These are phyloP conservation scores for Cordyceps cicadae DNA, from an alignment of 2,329 filamentous ascomycete species.

Conservation along the genomic window DNA sequence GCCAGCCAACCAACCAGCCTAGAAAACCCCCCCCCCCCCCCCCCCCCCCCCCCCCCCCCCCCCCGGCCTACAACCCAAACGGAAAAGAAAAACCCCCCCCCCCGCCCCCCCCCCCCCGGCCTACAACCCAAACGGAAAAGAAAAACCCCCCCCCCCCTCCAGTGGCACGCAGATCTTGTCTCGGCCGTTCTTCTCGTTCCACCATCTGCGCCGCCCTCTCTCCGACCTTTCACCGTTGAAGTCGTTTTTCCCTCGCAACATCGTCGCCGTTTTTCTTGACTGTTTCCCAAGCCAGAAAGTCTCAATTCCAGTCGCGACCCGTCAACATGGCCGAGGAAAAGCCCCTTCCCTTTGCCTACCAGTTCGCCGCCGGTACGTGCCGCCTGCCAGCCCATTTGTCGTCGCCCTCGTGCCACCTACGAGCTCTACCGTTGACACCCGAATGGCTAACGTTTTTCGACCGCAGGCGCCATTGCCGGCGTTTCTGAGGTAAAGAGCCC, in stretches of 20 bases:
- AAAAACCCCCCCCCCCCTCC: background rate
- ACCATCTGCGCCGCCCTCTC: constrained; percentile 5
- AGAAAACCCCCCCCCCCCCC: no score
- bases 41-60: no score
- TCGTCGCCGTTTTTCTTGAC: background rate
- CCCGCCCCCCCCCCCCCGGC: no score
- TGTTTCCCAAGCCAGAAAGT: background rate
- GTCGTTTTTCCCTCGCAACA: background rate
- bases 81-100: background rate
- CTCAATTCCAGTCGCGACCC: constrained; percentile 8
- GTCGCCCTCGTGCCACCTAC: background rate
- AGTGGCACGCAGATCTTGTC: background rate
- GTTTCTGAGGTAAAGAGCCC: constrained; percentile 73
- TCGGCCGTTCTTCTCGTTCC: background rate
- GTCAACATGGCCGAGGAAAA: constrained; percentile 56
- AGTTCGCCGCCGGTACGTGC: constrained; percentile 77
- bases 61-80: no score
- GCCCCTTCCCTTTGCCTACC: constrained; percentile 86
- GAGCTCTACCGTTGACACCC: background rate
- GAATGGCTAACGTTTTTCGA: constrained; percentile 14
- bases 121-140: background rate
- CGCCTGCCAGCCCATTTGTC: background rate
- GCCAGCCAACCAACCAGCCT: background rate
- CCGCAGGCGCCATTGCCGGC: constrained; percentile 79
- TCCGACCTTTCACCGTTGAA: constrained; percentile 9